Percentiles rank a stretch among this genome's conserved stretches.
Evolutionary conservation across 129 eudicot species (phyloP).

Genomic region (Calendula officinalis): DNA sequence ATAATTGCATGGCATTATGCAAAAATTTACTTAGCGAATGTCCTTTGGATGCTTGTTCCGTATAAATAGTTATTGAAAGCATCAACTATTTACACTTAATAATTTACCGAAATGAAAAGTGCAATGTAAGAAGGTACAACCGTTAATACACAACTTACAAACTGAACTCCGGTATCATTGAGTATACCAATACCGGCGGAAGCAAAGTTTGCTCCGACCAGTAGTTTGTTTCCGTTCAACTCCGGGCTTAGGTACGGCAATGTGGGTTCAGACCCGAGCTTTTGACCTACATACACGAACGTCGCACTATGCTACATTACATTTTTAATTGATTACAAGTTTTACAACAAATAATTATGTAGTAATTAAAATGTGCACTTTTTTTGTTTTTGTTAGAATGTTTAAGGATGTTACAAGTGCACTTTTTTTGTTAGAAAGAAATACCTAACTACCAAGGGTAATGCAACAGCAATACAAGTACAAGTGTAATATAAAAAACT

Average conservation of each 20-base stretch:
- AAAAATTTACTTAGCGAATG: background rate
- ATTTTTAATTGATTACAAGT: background rate
- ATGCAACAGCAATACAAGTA: no score
- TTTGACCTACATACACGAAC: constrained; percentile 37
- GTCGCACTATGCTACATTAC: background rate
- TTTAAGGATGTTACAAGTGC: no score
- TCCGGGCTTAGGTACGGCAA: constrained; percentile 63
- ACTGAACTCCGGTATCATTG: constrained; percentile 69
- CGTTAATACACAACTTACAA: constrained; percentile 46
- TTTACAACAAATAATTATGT: background rate
- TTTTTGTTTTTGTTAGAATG: no score
- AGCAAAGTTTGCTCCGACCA: constrained; percentile 74
- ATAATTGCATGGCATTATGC: background rate
- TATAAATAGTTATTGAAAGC: background rate
- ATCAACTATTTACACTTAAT: background rate
- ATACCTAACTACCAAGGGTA: no score
- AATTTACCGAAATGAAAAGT: background rate
- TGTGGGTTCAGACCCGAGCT: constrained; percentile 56
- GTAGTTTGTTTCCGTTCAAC: constrained; percentile 50
- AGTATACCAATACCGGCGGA: constrained; percentile 82
- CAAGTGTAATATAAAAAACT: background rate
- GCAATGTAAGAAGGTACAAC: constrained; percentile 1
- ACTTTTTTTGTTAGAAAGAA: no score
- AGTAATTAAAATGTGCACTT: background rate
- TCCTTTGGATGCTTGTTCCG: background rate